phyloP scores from a whole-genome alignment of 176 grass and related monocot species.

The Secale cereale region DNA sequence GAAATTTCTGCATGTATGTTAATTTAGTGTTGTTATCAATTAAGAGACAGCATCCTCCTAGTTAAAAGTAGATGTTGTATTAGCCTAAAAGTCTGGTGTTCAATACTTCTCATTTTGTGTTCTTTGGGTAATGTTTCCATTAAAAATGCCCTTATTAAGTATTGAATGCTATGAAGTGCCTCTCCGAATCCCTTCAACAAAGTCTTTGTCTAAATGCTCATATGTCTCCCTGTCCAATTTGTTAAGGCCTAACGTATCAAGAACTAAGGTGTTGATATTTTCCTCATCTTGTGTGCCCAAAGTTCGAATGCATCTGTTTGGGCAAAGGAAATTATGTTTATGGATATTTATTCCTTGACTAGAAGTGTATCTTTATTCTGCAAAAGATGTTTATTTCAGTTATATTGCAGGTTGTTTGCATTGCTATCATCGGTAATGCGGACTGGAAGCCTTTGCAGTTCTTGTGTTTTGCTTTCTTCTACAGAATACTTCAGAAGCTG shows the following conservation, averaged over 20 bases:
- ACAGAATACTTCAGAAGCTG: slow-evolving; percentile 94
- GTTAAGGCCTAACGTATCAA: not conserved
- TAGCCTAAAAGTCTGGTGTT: not conserved
- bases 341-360: not conserved
- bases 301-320: slow-evolving; percentile 7
- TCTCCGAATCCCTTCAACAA: not conserved
- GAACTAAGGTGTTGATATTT: not conserved
- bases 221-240: not conserved
- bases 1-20: not conserved
- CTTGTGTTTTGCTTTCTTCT: slow-evolving; percentile 92
- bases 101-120: slow-evolving; percentile 5
- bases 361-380: not conserved
- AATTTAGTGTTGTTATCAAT: not conserved
- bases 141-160: not conserved
- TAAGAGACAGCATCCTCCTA: not conserved
- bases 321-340: not conserved
- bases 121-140: not conserved
- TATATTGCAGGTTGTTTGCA: slow-evolving; percentile 76
- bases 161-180: not conserved
- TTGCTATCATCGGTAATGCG: slow-evolving; percentile 50
- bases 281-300: not conserved
- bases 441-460: slow-evolving; percentile 98
- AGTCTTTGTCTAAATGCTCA: not conserved
- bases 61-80: not conserved
- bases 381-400: slow-evolving; percentile 28